Conservation (phyloP, 108 stramenopile genomes). For the Cyclotella kingstonii region DNA sequence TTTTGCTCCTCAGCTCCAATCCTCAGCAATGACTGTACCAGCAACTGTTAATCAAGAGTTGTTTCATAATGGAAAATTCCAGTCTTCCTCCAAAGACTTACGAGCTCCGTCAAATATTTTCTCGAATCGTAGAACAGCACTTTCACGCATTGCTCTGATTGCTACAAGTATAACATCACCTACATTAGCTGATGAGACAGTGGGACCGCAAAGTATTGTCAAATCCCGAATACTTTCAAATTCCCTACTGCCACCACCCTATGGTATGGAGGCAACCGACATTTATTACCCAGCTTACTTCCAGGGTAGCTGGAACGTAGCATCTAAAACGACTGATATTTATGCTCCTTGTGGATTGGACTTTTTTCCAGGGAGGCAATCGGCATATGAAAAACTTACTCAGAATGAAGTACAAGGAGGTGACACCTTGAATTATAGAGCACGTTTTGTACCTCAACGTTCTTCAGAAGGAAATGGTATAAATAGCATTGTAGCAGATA, state of each 20-base stretch:
- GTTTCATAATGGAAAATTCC: no score
- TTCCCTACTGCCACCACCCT: slow-evolving; percentile 43
- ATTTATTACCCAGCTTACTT: slow-evolving; percentile 72
- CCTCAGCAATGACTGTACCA: no score
- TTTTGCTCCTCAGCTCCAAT: no score
- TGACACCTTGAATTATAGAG: slow-evolving; percentile 52
- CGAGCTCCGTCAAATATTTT: no score
- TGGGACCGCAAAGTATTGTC: slow-evolving; percentile 1
- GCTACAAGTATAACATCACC: no score
- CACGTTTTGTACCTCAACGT: slow-evolving; percentile 49
- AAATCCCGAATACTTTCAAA: slow-evolving; percentile 7
- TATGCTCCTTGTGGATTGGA: slow-evolving; percentile 72
- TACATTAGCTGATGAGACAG: no score
- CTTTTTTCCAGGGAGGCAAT: slow-evolving; percentile 71
- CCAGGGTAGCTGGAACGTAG: slow-evolving; percentile 56
- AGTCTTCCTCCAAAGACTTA: no score
- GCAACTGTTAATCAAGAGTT: no score
- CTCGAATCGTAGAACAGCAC: no score
- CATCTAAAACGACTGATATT: slow-evolving; percentile 53
- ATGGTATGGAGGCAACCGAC: slow-evolving; percentile 61
- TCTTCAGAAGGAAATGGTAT: slow-evolving; percentile 3
- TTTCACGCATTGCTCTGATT: no score
- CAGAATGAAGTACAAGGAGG: slow-evolving; percentile 45
- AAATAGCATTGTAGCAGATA: slow-evolving; percentile 62
- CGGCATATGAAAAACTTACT: slow-evolving; percentile 44